These are phyloP conservation scores for Rubroboletus pulcherrimus DNA, from an alignment of 768 basidiomycete genomes.

Conservation along the genomic window DNA sequence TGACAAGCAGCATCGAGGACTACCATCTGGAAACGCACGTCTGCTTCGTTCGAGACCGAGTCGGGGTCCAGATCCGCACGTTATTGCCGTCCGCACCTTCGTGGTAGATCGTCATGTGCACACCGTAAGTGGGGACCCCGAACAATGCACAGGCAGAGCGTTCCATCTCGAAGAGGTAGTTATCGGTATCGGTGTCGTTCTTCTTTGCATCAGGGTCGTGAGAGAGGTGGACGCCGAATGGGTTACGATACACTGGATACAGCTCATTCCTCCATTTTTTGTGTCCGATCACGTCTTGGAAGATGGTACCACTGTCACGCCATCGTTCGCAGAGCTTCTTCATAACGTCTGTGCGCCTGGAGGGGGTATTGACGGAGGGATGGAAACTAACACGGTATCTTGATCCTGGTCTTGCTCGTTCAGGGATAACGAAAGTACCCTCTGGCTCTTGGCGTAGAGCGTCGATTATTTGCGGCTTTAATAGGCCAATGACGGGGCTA, in stretches of 20 bases:
- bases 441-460: constrained; percentile 46
- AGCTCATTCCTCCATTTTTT: constrained; percentile 83
- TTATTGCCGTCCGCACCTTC: constrained; percentile 34
- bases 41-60: constrained; percentile 78
- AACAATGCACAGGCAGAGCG: constrained; percentile 86
- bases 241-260: constrained; percentile 73
- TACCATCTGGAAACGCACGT: constrained; percentile 52
- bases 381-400: constrained; percentile 45
- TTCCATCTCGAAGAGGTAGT: constrained; percentile 87
- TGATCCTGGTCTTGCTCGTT: constrained; percentile 22
- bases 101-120: constrained; percentile 78
- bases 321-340: constrained; percentile 69
- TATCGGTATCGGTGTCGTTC: constrained; percentile 36
- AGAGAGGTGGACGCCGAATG: constrained; percentile 52
- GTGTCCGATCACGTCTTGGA: constrained; percentile 63
- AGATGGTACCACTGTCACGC: constrained; percentile 57
- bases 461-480: constrained; percentile 54
- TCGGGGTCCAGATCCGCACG: constrained; percentile 82
- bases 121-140: constrained; percentile 86
- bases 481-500: constrained; percentile 58
- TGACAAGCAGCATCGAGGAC: neutral
- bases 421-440: constrained; percentile 44
- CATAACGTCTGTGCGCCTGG: constrained; percentile 59
- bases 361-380: constrained; percentile 47
- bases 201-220: constrained; percentile 27